Conservation (phyloP, 352 stramenopile genomes). For the Thraustochytrium striatum region DNA sequence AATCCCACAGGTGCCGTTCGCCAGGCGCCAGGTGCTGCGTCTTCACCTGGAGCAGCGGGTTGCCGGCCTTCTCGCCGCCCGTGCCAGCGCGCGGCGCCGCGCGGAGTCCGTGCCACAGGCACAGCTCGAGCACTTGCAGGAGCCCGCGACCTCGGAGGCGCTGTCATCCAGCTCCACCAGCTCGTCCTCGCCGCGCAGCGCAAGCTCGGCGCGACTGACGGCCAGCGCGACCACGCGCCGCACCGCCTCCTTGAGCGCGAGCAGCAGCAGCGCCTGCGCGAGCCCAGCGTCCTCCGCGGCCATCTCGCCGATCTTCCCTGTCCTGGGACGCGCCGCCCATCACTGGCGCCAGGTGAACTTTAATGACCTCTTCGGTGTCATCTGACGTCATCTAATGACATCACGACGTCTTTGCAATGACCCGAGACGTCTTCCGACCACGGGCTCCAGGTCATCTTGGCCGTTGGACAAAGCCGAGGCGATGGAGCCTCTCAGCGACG, state of each 20-base stretch:
- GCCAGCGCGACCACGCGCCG: not conserved
- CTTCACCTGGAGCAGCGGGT: not conserved
- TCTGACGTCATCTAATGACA: too few relatives aligned
- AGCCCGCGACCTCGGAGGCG: not conserved
- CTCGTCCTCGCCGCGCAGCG: not conserved
- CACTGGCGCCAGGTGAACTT: too few relatives aligned
- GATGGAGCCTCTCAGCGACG: conserved; percentile 18
- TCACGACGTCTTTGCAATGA: too few relatives aligned
- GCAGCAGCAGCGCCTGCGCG: conserved; percentile 8
- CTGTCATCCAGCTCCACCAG: conserved; percentile 3
- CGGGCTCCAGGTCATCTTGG: too few relatives aligned
- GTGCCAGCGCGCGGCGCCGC: not conserved
- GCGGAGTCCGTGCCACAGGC: conserved; percentile 30
- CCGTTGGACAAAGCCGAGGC: not conserved
- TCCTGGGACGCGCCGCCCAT: too few relatives aligned
- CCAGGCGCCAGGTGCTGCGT: not conserved
- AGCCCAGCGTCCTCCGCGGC: conserved; percentile 6
- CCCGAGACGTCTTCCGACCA: too few relatives aligned
- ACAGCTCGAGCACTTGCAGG: conserved; percentile 12
- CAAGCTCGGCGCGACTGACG: not conserved
- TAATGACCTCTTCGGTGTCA: too few relatives aligned
- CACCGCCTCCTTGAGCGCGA: conserved; percentile 11
- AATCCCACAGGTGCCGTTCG: conserved; percentile 28
- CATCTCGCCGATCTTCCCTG: not conserved
- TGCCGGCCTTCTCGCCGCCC: not conserved